These are phyloP conservation scores for Neurospora cerealis DNA, from an alignment of 495 filamentous ascomycete genomes.

Conservation along the genomic window DNA sequence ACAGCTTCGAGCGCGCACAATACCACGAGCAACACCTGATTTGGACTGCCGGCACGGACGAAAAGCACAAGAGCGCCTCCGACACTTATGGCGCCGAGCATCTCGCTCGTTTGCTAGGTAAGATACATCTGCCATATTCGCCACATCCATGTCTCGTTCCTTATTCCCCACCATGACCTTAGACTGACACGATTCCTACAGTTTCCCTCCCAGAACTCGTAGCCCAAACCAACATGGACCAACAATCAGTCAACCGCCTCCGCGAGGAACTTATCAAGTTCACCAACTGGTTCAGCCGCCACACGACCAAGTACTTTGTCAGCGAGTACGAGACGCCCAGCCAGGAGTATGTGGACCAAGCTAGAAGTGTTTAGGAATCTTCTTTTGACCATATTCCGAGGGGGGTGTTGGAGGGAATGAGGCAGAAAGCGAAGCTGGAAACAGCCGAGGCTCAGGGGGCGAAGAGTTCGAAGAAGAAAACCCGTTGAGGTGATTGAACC, in stretches of 20 bases:
- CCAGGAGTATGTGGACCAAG: constrained; percentile 40
- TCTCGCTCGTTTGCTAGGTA: constrained; percentile 79
- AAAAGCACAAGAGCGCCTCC: constrained; percentile 51
- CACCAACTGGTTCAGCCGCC: constrained; percentile 66
- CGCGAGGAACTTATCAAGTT: constrained; percentile 80
- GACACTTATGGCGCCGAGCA: constrained; percentile 95
- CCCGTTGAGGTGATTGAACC: neutral
- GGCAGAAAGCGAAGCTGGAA: neutral
- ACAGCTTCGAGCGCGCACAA: constrained; percentile 74
- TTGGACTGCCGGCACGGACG: constrained; percentile 45
- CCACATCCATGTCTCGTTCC: neutral
- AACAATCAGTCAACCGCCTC: constrained; percentile 73
- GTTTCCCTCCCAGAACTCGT: constrained; percentile 88
- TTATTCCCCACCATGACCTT: neutral
- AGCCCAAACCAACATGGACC: constrained; percentile 95
- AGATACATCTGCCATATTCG: constrained; percentile 10
- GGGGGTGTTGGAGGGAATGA: neutral
- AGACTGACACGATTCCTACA: constrained; percentile 25
- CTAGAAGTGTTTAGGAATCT: constrained; percentile 20
- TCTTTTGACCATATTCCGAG: constrained; percentile 4
- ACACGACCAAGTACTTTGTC: constrained; percentile 64
- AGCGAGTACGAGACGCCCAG: constrained; percentile 59
- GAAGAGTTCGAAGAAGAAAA: neutral
- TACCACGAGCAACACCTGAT: constrained; percentile 61
- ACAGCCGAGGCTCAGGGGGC: neutral